Conservation (phyloP, 163 green algal genomes). For the Scenedesmus sp. region DNA sequence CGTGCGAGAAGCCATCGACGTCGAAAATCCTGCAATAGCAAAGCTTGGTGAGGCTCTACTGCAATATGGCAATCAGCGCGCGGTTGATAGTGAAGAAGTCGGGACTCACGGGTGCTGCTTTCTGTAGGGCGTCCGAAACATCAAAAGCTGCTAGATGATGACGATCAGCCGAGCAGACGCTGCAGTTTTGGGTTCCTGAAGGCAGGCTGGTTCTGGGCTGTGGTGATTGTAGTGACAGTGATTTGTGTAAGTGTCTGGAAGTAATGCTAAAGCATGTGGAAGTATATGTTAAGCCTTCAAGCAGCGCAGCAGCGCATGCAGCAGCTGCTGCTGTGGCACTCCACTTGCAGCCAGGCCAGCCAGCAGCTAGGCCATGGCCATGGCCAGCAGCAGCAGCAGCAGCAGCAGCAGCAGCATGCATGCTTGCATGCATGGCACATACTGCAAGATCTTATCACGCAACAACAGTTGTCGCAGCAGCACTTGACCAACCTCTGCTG, state of each 20-base stretch:
- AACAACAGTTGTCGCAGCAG: background rate
- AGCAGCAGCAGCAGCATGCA: background rate
- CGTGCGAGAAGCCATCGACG: background rate
- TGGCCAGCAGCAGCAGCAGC: constrained; percentile 9
- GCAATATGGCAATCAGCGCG: background rate
- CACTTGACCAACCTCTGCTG: background rate
- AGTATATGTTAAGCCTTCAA: background rate
- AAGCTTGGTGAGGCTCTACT: constrained; percentile 18
- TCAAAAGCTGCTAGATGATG: background rate
- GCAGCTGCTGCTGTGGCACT: background rate
- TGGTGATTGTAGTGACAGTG: background rate
- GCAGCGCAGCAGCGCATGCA: background rate
- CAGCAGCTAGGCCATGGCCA: no score
- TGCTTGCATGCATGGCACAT: background rate
- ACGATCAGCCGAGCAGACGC: background rate
- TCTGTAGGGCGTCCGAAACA: constrained; percentile 4
- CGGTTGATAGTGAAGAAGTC: background rate
- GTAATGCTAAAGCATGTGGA: background rate
- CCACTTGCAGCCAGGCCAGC: background rate
- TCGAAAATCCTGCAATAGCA: constrained; percentile 39
- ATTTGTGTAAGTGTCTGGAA: constrained; percentile 33
- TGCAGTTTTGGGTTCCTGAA: constrained; percentile 27
- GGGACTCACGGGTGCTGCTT: background rate
- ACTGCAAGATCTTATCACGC: no score
- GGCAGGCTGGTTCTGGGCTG: constrained; percentile 47